Evolutionary conservation across 768 basidiomycete genomes (phyloP).

Genomic region (Psilocybe tampanensis): DNA sequence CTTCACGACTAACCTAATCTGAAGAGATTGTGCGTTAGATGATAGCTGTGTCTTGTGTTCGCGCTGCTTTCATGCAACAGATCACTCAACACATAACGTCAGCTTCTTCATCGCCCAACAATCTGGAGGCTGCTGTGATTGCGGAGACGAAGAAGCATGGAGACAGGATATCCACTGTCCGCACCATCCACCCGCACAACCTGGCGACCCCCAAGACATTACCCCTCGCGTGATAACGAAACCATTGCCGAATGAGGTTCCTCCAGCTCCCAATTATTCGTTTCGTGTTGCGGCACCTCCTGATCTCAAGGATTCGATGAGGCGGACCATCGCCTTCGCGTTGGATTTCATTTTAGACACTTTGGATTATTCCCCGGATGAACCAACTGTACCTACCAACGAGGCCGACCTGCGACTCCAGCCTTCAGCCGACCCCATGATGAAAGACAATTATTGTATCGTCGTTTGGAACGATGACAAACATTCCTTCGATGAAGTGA

Average conservation of each 20-base stretch:
- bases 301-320: constrained; percentile 75
- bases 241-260: constrained; percentile 52
- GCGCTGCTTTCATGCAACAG: constrained; percentile 86
- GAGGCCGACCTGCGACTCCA: constrained; percentile 75
- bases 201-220: constrained; percentile 34
- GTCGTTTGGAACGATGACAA: constrained; percentile 98
- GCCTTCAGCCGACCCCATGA: constrained; percentile 76
- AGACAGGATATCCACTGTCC: constrained; percentile 65
- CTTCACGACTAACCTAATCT: constrained; percentile 10
- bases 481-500: constrained; percentile 90
- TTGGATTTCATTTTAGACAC: constrained; percentile 85
- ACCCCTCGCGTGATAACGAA: constrained; percentile 41
- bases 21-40: constrained; percentile 88
- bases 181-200: constrained; percentile 62
- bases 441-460: constrained; percentile 79
- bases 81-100: constrained; percentile 87
- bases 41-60: constrained; percentile 91
- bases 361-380: constrained; percentile 80
- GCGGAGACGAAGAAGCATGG: constrained; percentile 93
- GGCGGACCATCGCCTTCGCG: constrained; percentile 71
- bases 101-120: constrained; percentile 93
- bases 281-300: constrained; percentile 57
- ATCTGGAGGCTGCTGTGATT: constrained; percentile 93
- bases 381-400: constrained; percentile 63
- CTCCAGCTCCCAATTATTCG: constrained; percentile 62